Conservation (phyloP, 306 rosid species). For the Acacia confusa region DNA sequence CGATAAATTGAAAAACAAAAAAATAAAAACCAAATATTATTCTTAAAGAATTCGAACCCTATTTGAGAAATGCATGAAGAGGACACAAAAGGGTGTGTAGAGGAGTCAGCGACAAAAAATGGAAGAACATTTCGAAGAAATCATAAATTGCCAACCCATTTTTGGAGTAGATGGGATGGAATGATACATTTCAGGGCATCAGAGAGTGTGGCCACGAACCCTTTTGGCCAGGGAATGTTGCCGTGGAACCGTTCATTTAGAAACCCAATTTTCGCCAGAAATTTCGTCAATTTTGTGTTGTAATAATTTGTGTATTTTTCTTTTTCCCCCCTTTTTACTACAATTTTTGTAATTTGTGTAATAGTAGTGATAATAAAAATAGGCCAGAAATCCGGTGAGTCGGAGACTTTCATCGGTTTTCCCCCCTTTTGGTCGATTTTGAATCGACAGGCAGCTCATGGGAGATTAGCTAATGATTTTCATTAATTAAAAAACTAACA, state of each 20-base stretch:
- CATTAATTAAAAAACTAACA: too few relatives aligned
- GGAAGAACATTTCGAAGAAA: constrained; percentile 4
- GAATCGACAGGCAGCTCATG: too few relatives aligned
- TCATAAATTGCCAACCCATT: constrained; percentile 45
- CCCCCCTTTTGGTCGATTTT: too few relatives aligned
- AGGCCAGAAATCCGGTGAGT: background rate
- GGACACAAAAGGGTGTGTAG: background rate
- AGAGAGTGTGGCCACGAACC: constrained; percentile 37
- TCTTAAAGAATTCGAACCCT: constrained; percentile 49
- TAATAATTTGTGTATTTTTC: background rate
- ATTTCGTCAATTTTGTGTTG: constrained; percentile 15
- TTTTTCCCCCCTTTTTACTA: background rate
- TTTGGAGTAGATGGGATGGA: constrained; percentile 43
- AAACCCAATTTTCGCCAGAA: constrained; percentile 64
- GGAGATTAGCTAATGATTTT: too few relatives aligned
- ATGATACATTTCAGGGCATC: constrained; percentile 33
- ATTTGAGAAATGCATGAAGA: constrained; percentile 38
- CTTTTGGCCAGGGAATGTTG: constrained; percentile 68
- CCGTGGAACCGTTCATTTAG: constrained; percentile 96
- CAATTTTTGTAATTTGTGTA: background rate
- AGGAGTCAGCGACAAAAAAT: background rate
- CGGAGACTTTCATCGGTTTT: background rate
- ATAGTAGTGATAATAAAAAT: background rate
- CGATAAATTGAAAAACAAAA: constrained; percentile 7
- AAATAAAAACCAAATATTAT: background rate